A percentile compares a stretch with the other conserved stretches of the same genome.
These are phyloP conservation scores for Colletotrichum eleusines DNA, from an alignment of 2,329 filamentous ascomycete species.

Conservation along the genomic window DNA sequence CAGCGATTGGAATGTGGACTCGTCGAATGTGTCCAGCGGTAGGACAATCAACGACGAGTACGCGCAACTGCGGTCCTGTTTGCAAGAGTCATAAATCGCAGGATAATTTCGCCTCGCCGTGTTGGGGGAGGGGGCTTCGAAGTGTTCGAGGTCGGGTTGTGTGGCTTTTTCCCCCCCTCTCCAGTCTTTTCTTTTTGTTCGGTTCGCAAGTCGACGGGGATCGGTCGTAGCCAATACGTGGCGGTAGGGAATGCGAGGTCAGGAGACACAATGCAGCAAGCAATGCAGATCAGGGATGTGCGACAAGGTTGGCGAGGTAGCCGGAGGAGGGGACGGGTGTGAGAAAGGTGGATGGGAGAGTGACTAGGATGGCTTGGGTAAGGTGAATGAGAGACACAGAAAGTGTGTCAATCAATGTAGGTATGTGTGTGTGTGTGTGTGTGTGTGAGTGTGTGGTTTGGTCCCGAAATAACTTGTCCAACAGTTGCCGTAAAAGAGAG, in stretches of 20 bases:
- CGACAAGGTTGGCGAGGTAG: conserved; percentile 37
- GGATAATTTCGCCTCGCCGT: conserved; percentile 28
- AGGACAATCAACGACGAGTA: conserved; percentile 31
- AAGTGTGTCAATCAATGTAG: background rate
- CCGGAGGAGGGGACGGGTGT: background rate
- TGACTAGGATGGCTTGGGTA: conserved; percentile 6
- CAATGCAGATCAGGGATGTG: conserved; percentile 40
- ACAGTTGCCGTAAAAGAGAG: conserved; percentile 32
- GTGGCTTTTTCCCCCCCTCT: background rate
- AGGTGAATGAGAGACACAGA: background rate
- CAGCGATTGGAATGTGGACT: conserved; percentile 38
- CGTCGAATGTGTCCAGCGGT: conserved; percentile 17
- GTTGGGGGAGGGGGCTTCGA: background rate
- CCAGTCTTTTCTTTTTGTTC: background rate
- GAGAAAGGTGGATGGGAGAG: background rate
- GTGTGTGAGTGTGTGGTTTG: conserved; percentile 12
- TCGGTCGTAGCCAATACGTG: conserved; percentile 23
- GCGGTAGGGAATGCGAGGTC: conserved; percentile 26
- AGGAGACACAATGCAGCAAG: conserved; percentile 24
- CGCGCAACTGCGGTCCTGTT: conserved; percentile 23
- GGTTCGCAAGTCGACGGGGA: conserved; percentile 25
- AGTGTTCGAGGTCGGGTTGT: conserved; percentile 10
- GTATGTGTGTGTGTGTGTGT: conserved; percentile 4
- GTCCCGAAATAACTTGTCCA: conserved; percentile 33
- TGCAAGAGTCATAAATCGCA: conserved; percentile 31